Evolutionary conservation across 2,329 filamentous ascomycete species (phyloP).

Genomic region (Scedosporium boydii): DNA sequence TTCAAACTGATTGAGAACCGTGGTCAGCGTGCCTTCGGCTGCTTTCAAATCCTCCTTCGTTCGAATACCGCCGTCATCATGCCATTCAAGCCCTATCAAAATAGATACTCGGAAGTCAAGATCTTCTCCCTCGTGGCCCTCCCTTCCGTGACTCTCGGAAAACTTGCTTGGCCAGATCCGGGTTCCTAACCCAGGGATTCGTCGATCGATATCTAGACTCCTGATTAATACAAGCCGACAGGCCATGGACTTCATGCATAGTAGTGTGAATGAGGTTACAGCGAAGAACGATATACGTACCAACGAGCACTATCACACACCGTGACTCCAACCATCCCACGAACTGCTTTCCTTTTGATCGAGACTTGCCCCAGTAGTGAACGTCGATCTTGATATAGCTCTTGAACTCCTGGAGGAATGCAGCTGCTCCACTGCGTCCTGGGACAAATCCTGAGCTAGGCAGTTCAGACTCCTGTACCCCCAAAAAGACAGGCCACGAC

Average conservation of each 20-base stretch:
- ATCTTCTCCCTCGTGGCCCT: conserved; percentile 13
- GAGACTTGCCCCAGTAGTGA: conserved; percentile 55
- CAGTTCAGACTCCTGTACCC: background rate
- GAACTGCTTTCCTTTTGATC: conserved; percentile 42
- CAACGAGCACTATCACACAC: conserved; percentile 46
- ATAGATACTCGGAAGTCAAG: conserved; percentile 51
- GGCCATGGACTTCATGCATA: background rate
- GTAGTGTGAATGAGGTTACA: background rate
- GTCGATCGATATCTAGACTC: conserved; percentile 43
- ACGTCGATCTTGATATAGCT: conserved; percentile 52
- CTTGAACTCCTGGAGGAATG: conserved; percentile 42
- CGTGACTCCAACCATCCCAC: conserved; percentile 57
- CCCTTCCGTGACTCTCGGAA: conserved; percentile 20
- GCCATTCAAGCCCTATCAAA: conserved; percentile 45
- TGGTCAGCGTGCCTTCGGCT: conserved; percentile 32
- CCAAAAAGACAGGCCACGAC: conserved; percentile 35
- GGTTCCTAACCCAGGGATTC: conserved; percentile 38
- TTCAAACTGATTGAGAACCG: conserved; percentile 38
- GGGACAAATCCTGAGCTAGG: background rate
- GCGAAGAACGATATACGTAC: conserved; percentile 26
- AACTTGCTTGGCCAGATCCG: conserved; percentile 57
- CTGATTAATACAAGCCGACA: background rate
- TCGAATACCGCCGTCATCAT: conserved; percentile 16
- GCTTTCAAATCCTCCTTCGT: conserved; percentile 26
- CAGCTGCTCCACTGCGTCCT: conserved; percentile 18